Percentiles rank a stretch among this genome's conserved stretches.
phyloP scores from a whole-genome alignment of 2,329 filamentous ascomycete species.

The Phoma sp. region DNA sequence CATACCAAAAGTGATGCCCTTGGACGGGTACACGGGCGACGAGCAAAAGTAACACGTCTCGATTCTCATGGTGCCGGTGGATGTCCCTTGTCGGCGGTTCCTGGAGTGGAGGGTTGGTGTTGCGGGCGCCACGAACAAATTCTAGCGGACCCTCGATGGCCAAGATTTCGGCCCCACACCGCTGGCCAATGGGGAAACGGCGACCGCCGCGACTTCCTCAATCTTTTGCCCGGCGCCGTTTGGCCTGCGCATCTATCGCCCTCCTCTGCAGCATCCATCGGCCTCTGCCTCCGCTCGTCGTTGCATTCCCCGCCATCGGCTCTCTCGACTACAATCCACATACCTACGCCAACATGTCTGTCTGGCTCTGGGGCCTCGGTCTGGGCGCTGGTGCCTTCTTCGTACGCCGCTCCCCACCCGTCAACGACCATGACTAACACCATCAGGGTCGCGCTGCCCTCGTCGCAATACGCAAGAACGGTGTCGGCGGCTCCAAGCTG shows the following conservation, averaged over 20 bases:
- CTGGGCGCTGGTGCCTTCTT: conserved; percentile 72
- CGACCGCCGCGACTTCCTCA: conserved; percentile 33
- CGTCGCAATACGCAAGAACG: conserved; percentile 85
- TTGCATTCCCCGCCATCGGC: neutral
- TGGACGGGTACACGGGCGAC: conserved; percentile 59
- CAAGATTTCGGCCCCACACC: conserved; percentile 25
- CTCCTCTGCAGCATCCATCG: too few species aligned
- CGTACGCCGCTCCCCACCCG: conserved; percentile 51
- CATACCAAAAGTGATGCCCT: conserved; percentile 69
- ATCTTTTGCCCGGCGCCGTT: conserved; percentile 15
- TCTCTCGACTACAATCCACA: neutral
- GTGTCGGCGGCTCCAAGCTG: conserved; percentile 71
- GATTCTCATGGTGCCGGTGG: conserved; percentile 44
- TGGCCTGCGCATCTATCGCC: conserved; percentile 6
- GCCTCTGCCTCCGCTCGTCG: too few species aligned
- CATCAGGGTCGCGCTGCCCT: conserved; percentile 86
- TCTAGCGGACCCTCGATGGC: conserved; percentile 23
- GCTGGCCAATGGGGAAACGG: conserved; percentile 11
- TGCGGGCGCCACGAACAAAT: conserved; percentile 23
- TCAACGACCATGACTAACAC: conserved; percentile 1
- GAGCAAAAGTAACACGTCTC: conserved; percentile 72
- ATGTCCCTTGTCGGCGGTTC: conserved; percentile 11
- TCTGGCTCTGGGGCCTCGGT: conserved; percentile 66
- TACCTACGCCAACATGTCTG: conserved; percentile 59
- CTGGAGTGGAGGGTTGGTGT: conserved; percentile 19